These are phyloP conservation scores for Aspergillus felis DNA, from an alignment of 2,329 filamentous ascomycete genomes.

Conservation along the genomic window DNA sequence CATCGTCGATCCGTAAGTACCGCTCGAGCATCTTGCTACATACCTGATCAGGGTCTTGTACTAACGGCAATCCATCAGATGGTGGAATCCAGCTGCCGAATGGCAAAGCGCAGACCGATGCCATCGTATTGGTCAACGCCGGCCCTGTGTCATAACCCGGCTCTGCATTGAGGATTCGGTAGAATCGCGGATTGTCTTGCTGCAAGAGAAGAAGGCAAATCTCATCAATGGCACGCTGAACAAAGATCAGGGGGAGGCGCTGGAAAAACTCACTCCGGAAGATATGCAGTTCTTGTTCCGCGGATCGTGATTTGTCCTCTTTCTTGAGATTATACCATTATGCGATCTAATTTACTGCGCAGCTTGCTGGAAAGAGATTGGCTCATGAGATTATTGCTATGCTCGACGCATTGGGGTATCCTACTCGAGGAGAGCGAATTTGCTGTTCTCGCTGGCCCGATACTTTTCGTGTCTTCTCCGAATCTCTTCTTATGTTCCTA, in stretches of 20 bases:
- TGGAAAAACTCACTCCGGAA: constrained; percentile 84
- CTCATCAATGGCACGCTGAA: constrained; percentile 99
- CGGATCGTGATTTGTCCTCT: constrained; percentile 49
- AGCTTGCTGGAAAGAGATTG: neutral
- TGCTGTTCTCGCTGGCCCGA: too few relatives aligned
- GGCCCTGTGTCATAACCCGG: constrained; percentile 89
- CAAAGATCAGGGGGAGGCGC: constrained; percentile 73
- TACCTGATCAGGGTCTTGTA: neutral
- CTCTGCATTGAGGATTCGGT: constrained; percentile 97
- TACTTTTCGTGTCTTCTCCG: neutral
- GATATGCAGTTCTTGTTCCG: constrained; percentile 97
- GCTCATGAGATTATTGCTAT: neutral
- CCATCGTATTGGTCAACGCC: constrained; percentile 91
- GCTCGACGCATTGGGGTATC: neutral
- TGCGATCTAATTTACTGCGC: neutral
- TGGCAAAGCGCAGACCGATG: constrained; percentile 95
- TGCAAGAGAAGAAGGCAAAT: constrained; percentile 98
- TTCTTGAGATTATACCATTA: neutral
- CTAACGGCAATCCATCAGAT: constrained; percentile 51
- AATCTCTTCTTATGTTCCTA: neutral
- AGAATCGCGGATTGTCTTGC: constrained; percentile 87
- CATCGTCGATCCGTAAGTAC: constrained; percentile 85
- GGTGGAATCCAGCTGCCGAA: constrained; percentile 99
- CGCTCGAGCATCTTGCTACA: neutral
- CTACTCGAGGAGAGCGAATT: neutral